Evolutionary conservation across 805 yeast species (phyloP).

Genomic region (Nakazawaea pomicola): DNA sequence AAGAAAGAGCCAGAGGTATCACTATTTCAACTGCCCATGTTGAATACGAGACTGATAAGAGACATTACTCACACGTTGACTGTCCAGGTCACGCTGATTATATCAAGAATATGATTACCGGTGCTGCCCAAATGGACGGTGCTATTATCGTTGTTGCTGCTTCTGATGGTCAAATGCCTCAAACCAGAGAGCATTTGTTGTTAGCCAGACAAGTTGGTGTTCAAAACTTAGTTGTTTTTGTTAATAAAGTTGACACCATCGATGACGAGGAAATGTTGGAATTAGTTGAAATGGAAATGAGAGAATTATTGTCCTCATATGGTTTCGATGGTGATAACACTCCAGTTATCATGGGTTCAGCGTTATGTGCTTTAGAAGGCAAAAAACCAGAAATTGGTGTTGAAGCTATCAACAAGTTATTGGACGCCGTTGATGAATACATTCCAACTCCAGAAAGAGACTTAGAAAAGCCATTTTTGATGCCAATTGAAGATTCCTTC

Average conservation of each 20-base stretch:
- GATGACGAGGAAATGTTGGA: conserved; percentile 99
- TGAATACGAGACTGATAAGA: conserved; percentile 89
- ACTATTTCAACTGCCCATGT: conserved; percentile 98
- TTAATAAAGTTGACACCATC: conserved; percentile 95
- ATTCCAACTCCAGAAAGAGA: conserved; percentile 97
- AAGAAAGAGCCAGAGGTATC: conserved; percentile 99
- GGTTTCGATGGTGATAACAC: conserved; percentile 98
- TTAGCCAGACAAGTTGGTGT: conserved; percentile 99
- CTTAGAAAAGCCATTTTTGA: conserved; percentile 90
- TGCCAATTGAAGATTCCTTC: conserved; percentile 97
- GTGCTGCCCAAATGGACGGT: conserved; percentile 99
- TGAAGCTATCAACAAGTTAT: conserved; percentile 73
- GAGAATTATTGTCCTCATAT: conserved; percentile 84
- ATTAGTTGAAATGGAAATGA: conserved; percentile 99
- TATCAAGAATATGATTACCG: conserved; percentile 98
- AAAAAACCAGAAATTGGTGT: conserved; percentile 88
- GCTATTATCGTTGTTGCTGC: conserved; percentile 99
- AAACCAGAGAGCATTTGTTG: conserved; percentile 97
- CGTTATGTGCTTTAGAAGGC: conserved; percentile 91
- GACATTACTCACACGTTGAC: conserved; percentile 97
- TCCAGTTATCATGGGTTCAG: conserved; percentile 98
- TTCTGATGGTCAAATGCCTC: conserved; percentile 99
- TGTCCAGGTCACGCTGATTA: conserved; percentile 99
- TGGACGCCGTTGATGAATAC: conserved; percentile 88
- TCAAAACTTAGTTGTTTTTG: conserved; percentile 93